Evolutionary conservation across 495 filamentous ascomycete genomes (phyloP).

Genomic region (Jackrogersella multiformis): DNA sequence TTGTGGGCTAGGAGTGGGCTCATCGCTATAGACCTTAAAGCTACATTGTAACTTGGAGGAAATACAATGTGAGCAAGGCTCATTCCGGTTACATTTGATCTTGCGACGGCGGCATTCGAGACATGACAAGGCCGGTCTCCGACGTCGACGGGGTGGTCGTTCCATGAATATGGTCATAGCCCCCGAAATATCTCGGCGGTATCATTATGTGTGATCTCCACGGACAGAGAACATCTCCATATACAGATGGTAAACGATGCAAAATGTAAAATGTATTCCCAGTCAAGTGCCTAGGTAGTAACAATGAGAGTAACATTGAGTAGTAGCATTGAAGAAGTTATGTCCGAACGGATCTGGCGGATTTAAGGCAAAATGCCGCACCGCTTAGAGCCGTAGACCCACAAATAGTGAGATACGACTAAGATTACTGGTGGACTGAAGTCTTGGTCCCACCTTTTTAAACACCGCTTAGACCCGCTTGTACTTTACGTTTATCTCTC

Average conservation of each 20-base stretch:
- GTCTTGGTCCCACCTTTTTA: neutral
- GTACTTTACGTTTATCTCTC: neutral
- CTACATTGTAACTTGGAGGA: constrained; percentile 36
- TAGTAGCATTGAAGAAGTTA: no score
- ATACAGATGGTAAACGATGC: no score
- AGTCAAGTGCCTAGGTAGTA: no score
- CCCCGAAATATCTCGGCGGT: constrained; percentile 10
- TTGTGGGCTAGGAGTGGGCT: neutral
- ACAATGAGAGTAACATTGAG: no score
- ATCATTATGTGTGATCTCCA: neutral
- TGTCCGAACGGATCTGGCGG: constrained; percentile 13
- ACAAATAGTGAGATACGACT: neutral
- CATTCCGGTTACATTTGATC: constrained; percentile 59
- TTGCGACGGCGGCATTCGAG: constrained; percentile 61
- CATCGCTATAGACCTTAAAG: constrained; percentile 32
- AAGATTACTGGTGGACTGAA: neutral
- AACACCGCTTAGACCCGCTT: neutral
- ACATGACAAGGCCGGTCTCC: constrained; percentile 54
- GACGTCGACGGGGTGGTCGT: constrained; percentile 43
- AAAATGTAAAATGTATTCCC: no score
- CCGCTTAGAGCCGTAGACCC: constrained; percentile 20
- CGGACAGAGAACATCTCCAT: neutral
- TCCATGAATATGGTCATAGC: constrained; percentile 23
- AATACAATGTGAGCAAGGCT: constrained; percentile 58
- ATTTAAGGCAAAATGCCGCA: constrained; percentile 11